A percentile compares a stretch with the other conserved stretches of the same genome.
Conservation (phyloP, 169 alveolate species). For the Theileria orientalis region DNA sequence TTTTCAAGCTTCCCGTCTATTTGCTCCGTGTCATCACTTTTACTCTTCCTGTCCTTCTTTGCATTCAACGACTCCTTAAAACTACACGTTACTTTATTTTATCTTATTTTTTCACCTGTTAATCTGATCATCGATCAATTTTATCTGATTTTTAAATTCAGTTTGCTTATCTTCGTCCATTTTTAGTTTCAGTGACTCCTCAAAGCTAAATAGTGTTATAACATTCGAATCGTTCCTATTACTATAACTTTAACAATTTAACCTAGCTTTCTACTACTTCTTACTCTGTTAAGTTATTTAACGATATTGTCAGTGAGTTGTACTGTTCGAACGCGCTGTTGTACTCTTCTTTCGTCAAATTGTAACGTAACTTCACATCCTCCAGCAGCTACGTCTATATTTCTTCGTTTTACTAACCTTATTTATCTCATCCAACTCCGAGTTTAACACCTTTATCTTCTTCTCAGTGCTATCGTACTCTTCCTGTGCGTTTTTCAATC, state of each 20-base stretch:
- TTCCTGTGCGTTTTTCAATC: slow-evolving; percentile 9
- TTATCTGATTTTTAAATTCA: not conserved
- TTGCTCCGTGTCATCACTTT: slow-evolving; percentile 10
- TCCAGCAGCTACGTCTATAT: slow-evolving; percentile 4
- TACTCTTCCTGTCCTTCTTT: not conserved
- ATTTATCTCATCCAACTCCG: slow-evolving; percentile 13
- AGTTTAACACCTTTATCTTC: slow-evolving; percentile 2
- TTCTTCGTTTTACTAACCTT: not conserved
- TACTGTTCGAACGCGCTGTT: not conserved
- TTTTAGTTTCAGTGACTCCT: slow-evolving; percentile 25
- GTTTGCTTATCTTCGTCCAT: not conserved
- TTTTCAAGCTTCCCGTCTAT: slow-evolving; percentile 1
- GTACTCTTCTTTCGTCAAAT: slow-evolving; percentile 5
- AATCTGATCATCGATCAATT: not conserved
- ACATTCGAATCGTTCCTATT: no score
- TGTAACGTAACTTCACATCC: not conserved
- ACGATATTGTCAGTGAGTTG: slow-evolving; percentile 32
- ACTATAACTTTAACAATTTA: no score
- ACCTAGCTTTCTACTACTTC: not conserved
- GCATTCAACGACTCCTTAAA: not conserved
- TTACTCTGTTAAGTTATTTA: slow-evolving; percentile 16
- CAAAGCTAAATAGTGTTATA: slow-evolving; percentile 4
- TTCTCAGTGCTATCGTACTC: slow-evolving; percentile 12
- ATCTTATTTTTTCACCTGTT: slow-evolving; percentile 16
- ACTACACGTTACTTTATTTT: slow-evolving; percentile 27